These are phyloP conservation scores for Coccomyxa subellipsoidea DNA, from an alignment of 163 green algal genomes.

Conservation along the genomic window DNA sequence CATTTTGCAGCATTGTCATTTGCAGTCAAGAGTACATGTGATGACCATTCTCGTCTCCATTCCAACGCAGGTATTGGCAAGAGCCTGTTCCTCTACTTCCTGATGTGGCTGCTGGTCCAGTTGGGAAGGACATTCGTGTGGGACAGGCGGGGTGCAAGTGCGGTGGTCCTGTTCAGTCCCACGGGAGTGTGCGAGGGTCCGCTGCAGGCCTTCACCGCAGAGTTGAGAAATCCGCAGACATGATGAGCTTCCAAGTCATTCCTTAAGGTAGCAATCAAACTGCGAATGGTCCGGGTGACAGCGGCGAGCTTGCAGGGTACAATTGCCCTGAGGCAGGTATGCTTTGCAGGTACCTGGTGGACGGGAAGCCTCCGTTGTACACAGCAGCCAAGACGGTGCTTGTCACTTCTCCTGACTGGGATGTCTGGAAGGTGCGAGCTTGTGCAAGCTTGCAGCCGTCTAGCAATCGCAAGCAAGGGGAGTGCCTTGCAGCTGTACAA, in stretches of 20 bases:
- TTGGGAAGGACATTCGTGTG: background rate
- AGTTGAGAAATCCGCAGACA: background rate
- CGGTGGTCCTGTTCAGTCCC: background rate
- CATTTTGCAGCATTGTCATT: background rate
- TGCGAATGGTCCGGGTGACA: background rate
- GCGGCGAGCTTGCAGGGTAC: background rate
- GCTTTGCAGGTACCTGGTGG: background rate
- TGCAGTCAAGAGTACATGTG: background rate
- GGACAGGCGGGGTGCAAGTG: background rate
- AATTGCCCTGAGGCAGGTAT: background rate
- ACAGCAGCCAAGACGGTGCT: background rate
- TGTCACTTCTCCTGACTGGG: background rate
- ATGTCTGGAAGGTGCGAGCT: background rate
- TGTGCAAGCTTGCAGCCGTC: background rate
- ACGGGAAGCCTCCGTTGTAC: background rate
- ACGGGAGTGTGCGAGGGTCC: background rate
- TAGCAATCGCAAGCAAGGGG: no score
- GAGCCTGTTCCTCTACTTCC: background rate
- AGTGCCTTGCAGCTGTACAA: no score
- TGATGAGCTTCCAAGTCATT: background rate
- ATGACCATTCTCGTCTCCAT: background rate
- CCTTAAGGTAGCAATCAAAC: background rate
- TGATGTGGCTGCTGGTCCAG: background rate
- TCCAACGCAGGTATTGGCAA: background rate
- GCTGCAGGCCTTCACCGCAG: background rate